Conservation (phyloP, 2,329 filamentous ascomycete genomes). For the Thelonectria rubi region DNA sequence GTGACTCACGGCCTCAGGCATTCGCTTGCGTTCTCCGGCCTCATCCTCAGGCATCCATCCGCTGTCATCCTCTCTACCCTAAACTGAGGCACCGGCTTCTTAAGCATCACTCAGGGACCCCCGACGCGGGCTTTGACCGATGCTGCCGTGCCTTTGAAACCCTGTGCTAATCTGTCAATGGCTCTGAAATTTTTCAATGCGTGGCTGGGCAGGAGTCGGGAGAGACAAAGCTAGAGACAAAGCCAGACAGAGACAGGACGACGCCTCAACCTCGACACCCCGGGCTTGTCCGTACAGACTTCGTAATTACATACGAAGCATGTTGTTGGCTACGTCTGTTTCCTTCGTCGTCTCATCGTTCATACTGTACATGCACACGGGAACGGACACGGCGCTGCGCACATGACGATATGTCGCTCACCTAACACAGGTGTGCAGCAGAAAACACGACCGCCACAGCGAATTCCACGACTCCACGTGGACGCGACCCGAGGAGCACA, state of each 20-base stretch:
- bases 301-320: no score
- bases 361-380: slow-evolving; percentile 4
- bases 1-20: slow-evolving; percentile 7
- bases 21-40: no score
- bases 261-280: no score
- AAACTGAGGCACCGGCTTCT: slow-evolving; percentile 4
- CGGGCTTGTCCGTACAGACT: no score
- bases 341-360: background rate
- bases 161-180: background rate
- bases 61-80: slow-evolving; percentile 4
- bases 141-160: background rate
- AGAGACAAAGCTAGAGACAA: slow-evolving; percentile 1
- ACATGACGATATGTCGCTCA: slow-evolving; percentile 12
- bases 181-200: background rate
- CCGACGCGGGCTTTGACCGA: background rate
- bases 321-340: no score
- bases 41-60: background rate
- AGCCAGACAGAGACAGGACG: background rate
- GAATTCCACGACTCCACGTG: slow-evolving; percentile 43
- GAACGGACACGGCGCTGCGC: slow-evolving; percentile 14
- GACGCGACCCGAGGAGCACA: slow-evolving; percentile 20
- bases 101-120: background rate
- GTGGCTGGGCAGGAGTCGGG: slow-evolving; percentile 7
- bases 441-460: slow-evolving; percentile 22
- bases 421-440: background rate